phyloP scores from a whole-genome alignment of 2,329 filamentous ascomycete genomes.

The Reticulascus tulasneorum region DNA sequence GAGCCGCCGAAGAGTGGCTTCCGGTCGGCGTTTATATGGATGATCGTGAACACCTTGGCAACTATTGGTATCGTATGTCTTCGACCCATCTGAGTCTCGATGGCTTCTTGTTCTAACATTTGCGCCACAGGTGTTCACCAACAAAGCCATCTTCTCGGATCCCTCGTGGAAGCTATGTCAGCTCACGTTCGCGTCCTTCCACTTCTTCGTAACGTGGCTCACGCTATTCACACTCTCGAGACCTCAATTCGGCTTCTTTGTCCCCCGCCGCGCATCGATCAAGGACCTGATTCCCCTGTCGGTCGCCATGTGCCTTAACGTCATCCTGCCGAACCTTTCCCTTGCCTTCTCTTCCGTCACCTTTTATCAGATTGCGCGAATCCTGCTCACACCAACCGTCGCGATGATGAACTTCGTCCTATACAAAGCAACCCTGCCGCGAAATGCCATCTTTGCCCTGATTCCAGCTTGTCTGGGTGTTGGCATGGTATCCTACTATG shows the following conservation, averaged over 20 bases:
- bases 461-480: conserved; percentile 61
- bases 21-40: conserved; percentile 47
- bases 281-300: conserved; percentile 60
- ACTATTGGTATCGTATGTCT: conserved; percentile 57
- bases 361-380: conserved; percentile 67
- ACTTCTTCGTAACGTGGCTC: conserved; percentile 62
- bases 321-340: conserved; percentile 65
- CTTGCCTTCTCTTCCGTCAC: conserved; percentile 64
- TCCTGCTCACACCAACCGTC: conserved; percentile 62
- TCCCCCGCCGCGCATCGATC: conserved; percentile 50
- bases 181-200: conserved; percentile 63
- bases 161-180: conserved; percentile 58
- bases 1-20: conserved; percentile 30
- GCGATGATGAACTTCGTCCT: conserved; percentile 62
- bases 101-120: conserved; percentile 9
- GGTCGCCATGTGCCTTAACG: conserved; percentile 63
- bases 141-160: conserved; percentile 66
- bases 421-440: conserved; percentile 53
- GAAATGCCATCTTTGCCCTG: conserved; percentile 49
- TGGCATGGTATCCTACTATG: conserved; percentile 64
- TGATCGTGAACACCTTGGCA: conserved; percentile 57
- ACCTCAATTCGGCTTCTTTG: conserved; percentile 55
- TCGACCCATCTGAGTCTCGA: background rate
- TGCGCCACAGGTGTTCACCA: conserved; percentile 58
- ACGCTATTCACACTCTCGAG: conserved; percentile 60